These are phyloP conservation scores for Penicillium hordei DNA, from an alignment of 2,329 filamentous ascomycete genomes.

Conservation along the genomic window DNA sequence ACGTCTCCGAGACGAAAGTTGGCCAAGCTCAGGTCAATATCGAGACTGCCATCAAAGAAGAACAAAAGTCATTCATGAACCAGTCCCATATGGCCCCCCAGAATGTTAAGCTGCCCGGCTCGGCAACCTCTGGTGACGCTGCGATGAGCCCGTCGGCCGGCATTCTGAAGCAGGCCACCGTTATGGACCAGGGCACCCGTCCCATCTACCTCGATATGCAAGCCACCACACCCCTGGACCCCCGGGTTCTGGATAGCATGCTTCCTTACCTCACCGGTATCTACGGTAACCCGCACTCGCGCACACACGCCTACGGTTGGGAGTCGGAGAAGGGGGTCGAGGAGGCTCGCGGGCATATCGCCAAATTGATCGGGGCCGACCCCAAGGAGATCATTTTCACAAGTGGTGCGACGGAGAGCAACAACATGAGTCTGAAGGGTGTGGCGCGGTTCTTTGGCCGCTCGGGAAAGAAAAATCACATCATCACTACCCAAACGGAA, in stretches of 20 bases:
- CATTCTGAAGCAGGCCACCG: conserved; percentile 83
- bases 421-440: conserved; percentile 99
- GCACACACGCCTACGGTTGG: conserved; percentile 98
- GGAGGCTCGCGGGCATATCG: conserved; percentile 78
- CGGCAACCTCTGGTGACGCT: conserved; percentile 60
- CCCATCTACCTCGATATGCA: conserved; percentile 99
- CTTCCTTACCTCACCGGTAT: conserved; percentile 89
- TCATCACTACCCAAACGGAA: conserved; percentile 95
- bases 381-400: conserved; percentile 99
- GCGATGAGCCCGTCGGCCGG: conserved; percentile 80
- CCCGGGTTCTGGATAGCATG: conserved; percentile 94
- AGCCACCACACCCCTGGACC: conserved; percentile 92
- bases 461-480: conserved; percentile 94
- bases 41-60: conserved; percentile 80
- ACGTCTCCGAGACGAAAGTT: conserved; percentile 81
- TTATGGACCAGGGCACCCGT: conserved; percentile 88
- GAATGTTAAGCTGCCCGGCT: conserved; percentile 60
- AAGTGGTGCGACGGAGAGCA: conserved; percentile 95
- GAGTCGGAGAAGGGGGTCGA: conserved; percentile 95
- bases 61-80: conserved; percentile 74
- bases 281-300: conserved; percentile 95
- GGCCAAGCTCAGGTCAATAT: conserved; percentile 69
- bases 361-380: conserved; percentile 85
- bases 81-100: conserved; percentile 56
- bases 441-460: conserved; percentile 93